A percentile compares a stretch with the other conserved stretches of the same genome.
These are phyloP conservation scores for Erucastrum elatum DNA, from an alignment of 345 rosid species.

Conservation along the genomic window DNA sequence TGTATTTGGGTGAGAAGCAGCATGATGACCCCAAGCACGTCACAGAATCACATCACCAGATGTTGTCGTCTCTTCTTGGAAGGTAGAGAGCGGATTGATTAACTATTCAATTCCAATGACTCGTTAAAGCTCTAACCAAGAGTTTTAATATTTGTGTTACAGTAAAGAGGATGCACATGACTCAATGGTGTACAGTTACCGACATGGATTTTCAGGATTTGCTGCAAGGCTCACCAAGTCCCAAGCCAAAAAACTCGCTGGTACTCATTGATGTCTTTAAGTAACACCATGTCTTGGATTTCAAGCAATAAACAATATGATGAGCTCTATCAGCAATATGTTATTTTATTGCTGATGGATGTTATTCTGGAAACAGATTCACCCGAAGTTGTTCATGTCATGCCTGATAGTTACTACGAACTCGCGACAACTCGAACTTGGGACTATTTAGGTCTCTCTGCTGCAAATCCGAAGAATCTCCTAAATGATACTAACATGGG, in stretches of 20 bases:
- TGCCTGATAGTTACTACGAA: constrained; percentile 32
- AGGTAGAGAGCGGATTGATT: neutral
- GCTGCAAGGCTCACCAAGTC: constrained; percentile 49
- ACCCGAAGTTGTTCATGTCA: constrained; percentile 44
- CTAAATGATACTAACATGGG: constrained; percentile 26
- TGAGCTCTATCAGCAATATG: neutral
- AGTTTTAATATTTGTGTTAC: neutral
- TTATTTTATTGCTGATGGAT: neutral
- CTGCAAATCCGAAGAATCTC: constrained; percentile 13
- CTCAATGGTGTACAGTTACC: constrained; percentile 51
- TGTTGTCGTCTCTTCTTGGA: constrained; percentile 35
- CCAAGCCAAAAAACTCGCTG: constrained; percentile 42
- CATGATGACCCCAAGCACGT: constrained; percentile 37
- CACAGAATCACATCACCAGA: constrained; percentile 37
- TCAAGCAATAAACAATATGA: neutral
- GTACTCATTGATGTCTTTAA: constrained; percentile 11
- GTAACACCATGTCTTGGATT: neutral
- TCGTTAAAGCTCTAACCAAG: neutral
- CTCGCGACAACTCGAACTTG: constrained; percentile 49
- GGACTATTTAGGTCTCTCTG: constrained; percentile 44
- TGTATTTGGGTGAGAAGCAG: constrained; percentile 35
- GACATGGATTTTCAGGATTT: constrained; percentile 52
- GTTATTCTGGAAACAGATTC: constrained; percentile 22
- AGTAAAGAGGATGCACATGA: constrained; percentile 44
- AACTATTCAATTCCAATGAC: neutral